Percentiles rank a stretch among this genome's conserved stretches.
Conservation (phyloP, 768 basidiomycete species). For the Lyophyllum shimeji region DNA sequence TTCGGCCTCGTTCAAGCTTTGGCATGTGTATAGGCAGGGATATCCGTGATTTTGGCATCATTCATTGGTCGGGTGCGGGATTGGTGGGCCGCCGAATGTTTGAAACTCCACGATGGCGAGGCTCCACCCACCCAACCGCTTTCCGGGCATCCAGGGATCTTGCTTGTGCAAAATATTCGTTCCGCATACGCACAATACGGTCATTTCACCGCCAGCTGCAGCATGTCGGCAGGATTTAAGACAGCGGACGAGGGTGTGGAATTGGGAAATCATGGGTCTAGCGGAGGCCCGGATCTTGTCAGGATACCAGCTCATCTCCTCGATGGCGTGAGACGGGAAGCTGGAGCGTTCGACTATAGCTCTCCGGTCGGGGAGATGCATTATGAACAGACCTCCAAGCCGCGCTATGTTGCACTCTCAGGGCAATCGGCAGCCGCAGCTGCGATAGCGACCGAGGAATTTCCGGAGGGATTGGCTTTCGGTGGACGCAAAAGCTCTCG, state of each 20-base stretch:
- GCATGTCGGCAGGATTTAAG: constrained; percentile 37
- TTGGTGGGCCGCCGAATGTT: constrained; percentile 29
- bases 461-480: constrained; percentile 34
- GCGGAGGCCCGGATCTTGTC: constrained; percentile 30
- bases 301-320: constrained; percentile 34
- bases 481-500: constrained; percentile 29
- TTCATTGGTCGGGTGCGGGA: constrained; percentile 41
- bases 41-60: constrained; percentile 32
- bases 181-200: constrained; percentile 23
- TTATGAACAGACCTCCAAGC: constrained; percentile 3
- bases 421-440: constrained; percentile 13
- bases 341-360: constrained; percentile 3
- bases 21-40: constrained; percentile 35
- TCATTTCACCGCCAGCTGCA: constrained; percentile 22
- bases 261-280: constrained; percentile 23
- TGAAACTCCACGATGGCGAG: constrained; percentile 7
- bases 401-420: constrained; percentile 9
- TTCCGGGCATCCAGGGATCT: constrained; percentile 30
- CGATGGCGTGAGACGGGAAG: constrained; percentile 20
- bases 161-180: constrained; percentile 29
- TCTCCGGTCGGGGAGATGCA: not conserved
- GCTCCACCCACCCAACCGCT: constrained; percentile 16
- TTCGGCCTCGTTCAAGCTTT: constrained; percentile 34
- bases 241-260: constrained; percentile 32
- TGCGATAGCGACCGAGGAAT: constrained; percentile 30